phyloP scores from a whole-genome alignment of 2,329 filamentous ascomycete genomes.

The Venturia nashicola region DNA sequence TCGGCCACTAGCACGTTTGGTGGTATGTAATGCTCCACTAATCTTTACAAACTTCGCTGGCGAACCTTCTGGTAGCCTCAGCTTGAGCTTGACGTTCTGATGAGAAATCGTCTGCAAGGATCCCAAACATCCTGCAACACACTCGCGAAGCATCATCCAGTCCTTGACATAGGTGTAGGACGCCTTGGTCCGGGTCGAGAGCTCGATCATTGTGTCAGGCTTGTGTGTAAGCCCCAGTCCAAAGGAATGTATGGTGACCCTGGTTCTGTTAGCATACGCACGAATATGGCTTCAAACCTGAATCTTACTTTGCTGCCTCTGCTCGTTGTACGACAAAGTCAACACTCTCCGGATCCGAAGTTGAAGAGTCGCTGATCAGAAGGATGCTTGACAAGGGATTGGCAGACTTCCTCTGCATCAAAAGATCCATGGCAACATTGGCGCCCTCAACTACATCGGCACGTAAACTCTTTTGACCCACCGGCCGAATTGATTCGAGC shows the following conservation, averaged over 20 bases:
- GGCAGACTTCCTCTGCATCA: slow-evolving; percentile 95
- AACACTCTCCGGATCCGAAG: slow-evolving; percentile 85
- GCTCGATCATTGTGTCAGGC: slow-evolving; percentile 95
- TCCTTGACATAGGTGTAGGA: slow-evolving; percentile 98
- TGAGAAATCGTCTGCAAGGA: slow-evolving; percentile 91
- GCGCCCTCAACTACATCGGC: slow-evolving; percentile 96
- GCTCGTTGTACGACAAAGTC: slow-evolving; percentile 96
- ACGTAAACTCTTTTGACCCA: slow-evolving; percentile 91
- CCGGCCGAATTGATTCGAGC: slow-evolving; percentile 75
- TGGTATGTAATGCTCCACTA: slow-evolving; percentile 88
- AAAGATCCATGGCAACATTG: slow-evolving; percentile 93
- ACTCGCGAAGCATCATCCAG: slow-evolving; percentile 99
- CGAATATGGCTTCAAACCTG: slow-evolving; percentile 6
- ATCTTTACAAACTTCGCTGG: slow-evolving; percentile 99
- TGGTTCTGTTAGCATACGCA: slow-evolving; percentile 24
- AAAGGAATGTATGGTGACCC: slow-evolving; percentile 91
- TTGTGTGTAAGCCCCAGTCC: slow-evolving; percentile 95
- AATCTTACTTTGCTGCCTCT: slow-evolving; percentile 81
- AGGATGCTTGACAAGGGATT: slow-evolving; percentile 93
- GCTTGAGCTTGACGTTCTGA: slow-evolving; percentile 92
- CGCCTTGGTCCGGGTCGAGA: slow-evolving; percentile 89
- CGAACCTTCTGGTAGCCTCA: slow-evolving; percentile 87
- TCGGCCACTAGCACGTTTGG: slow-evolving; percentile 85
- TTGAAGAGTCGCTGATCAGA: slow-evolving; percentile 93
- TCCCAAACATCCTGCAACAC: slow-evolving; percentile 83